Evolutionary conservation across 2,329 filamentous ascomycete species (phyloP).

Genomic region (Coniella vitis): DNA sequence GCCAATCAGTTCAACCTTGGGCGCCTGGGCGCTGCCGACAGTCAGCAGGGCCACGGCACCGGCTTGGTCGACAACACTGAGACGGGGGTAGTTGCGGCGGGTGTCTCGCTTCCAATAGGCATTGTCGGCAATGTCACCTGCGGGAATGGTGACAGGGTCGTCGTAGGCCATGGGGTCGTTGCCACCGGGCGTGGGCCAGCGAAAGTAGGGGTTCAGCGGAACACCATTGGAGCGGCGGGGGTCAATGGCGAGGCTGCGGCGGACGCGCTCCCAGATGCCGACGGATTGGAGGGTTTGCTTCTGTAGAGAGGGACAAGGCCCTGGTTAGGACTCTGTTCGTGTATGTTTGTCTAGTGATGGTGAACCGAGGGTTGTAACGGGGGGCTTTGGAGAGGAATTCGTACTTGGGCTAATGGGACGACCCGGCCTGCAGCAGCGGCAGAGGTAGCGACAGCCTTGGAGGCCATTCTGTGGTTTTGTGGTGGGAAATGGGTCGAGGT

Average conservation of each 20-base stretch:
- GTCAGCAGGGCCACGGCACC: conserved; percentile 80
- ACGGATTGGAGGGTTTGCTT: conserved; percentile 93
- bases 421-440: conserved; percentile 49
- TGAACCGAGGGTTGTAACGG: no score
- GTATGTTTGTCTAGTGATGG: not conserved
- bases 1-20: conserved; percentile 74
- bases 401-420: conserved; percentile 54
- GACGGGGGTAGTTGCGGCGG: conserved; percentile 73
- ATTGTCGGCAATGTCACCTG: conserved; percentile 83
- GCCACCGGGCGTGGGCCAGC: conserved; percentile 73
- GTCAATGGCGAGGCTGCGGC: conserved; percentile 72
- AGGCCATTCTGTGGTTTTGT: conserved; percentile 46
- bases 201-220: conserved; percentile 87
- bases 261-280: conserved; percentile 81
- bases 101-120: conserved; percentile 93
- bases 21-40: conserved; percentile 73
- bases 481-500: not conserved
- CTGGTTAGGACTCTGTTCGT: conserved; percentile 17
- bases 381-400: conserved; percentile 19
- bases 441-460: conserved; percentile 51
- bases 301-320: conserved; percentile 37
- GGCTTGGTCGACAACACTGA: conserved; percentile 73
- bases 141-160: conserved; percentile 78
- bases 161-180: conserved; percentile 66
- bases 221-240: conserved; percentile 84